Evolutionary conservation across 768 basidiomycete species (phyloP).

Genomic region (Trametes gibbosa): DNA sequence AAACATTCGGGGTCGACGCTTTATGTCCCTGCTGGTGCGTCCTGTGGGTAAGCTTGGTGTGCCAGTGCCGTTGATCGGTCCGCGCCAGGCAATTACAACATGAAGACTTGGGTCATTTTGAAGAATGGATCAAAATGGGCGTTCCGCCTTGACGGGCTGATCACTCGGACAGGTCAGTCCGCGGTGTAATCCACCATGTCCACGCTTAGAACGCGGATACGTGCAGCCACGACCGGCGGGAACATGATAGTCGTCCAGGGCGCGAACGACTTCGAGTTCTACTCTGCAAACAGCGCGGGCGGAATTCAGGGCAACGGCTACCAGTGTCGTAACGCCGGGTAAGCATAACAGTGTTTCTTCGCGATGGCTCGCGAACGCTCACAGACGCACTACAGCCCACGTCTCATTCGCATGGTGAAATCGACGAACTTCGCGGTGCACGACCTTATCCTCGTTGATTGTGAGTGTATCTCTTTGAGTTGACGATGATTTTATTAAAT

Average conservation of each 20-base stretch:
- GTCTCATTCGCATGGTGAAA: conserved; percentile 30
- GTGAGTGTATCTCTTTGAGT: conserved; percentile 2
- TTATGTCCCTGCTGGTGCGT: conserved; percentile 27
- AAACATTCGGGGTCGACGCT: conserved; percentile 24
- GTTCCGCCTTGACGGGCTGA: conserved; percentile 31
- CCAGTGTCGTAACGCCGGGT: conserved; percentile 31
- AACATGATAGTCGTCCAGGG: conserved; percentile 32
- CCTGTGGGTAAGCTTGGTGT: not conserved
- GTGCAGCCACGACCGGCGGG: conserved; percentile 24
- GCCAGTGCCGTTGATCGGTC: not conserved
- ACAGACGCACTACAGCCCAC: conserved; percentile 15
- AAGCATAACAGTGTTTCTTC: not conserved
- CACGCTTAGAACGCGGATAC: not conserved
- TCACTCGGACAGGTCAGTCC: conserved; percentile 27
- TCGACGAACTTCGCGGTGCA: conserved; percentile 32
- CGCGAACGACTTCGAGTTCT: conserved; percentile 33
- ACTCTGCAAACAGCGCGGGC: conserved; percentile 28
- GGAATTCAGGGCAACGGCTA: conserved; percentile 32
- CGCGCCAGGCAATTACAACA: conserved; percentile 23
- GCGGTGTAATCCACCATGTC: not conserved
- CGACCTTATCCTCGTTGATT: conserved; percentile 33
- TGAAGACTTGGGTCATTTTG: conserved; percentile 31
- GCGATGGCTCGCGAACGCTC: not conserved
- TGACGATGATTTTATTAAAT: no score
- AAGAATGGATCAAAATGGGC: conserved; percentile 29